Conservation (phyloP, 2,329 filamentous ascomycete genomes). For the Neonectria faginata region DNA sequence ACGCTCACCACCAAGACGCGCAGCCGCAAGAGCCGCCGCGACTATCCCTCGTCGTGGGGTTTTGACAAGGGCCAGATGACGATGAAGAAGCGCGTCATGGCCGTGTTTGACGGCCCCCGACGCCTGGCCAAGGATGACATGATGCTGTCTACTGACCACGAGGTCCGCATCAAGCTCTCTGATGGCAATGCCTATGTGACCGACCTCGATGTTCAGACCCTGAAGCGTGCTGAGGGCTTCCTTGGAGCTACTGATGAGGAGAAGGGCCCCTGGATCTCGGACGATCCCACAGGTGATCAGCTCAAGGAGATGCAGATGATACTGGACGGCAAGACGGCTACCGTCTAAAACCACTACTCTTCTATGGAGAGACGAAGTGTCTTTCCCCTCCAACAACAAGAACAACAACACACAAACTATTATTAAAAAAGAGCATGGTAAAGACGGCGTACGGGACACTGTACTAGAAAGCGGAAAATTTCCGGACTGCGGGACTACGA, state of each 20-base stretch:
- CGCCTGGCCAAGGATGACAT: slow-evolving; percentile 98
- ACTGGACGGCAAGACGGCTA: slow-evolving; percentile 46
- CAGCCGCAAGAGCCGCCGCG: slow-evolving; percentile 89
- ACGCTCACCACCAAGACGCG: slow-evolving; percentile 67
- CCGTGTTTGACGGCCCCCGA: slow-evolving; percentile 88
- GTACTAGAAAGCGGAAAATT: slow-evolving; percentile 40
- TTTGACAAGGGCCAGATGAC: slow-evolving; percentile 94
- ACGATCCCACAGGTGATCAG: slow-evolving; percentile 74
- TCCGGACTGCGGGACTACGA: slow-evolving; percentile 24
- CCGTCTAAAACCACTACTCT: slow-evolving; percentile 33
- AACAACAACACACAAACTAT: slow-evolving; percentile 31
- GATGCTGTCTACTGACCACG: slow-evolving; percentile 96
- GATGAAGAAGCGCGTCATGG: slow-evolving; percentile 96
- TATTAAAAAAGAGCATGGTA: slow-evolving; percentile 45
- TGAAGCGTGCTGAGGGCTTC: slow-evolving; percentile 89
- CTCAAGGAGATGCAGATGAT: slow-evolving; percentile 70
- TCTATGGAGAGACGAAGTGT: slow-evolving; percentile 20
- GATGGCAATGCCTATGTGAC: slow-evolving; percentile 87
- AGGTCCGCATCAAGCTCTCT: slow-evolving; percentile 85
- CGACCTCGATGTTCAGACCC: slow-evolving; percentile 90
- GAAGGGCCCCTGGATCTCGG: slow-evolving; percentile 85
- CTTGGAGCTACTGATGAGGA: slow-evolving; percentile 84
- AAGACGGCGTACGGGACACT: slow-evolving; percentile 45
- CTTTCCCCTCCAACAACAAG: slow-evolving; percentile 9
- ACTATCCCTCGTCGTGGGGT: slow-evolving; percentile 95